Percentiles rank a stretch among this genome's conserved stretches.
Evolutionary conservation across 2,329 filamentous ascomycete species (phyloP).

Genomic region (Fusarium sp.): DNA sequence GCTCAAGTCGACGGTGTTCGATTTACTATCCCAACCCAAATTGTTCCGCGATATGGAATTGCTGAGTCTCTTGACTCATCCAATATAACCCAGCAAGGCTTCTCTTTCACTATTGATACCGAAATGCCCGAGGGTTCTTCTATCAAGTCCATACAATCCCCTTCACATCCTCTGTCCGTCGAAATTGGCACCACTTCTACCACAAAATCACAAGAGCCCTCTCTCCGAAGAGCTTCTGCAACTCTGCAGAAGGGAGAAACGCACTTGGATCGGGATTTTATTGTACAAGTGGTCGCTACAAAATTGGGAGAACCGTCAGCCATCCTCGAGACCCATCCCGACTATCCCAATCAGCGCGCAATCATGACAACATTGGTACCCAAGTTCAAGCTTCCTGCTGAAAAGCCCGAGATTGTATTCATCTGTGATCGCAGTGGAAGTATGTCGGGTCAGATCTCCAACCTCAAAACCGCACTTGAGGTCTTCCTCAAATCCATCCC

Average conservation of each 20-base stretch:
- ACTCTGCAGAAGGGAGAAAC: constrained; percentile 65
- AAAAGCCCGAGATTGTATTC: constrained; percentile 74
- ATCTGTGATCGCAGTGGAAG: constrained; percentile 79
- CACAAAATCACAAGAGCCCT: constrained; percentile 59
- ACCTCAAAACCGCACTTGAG: constrained; percentile 67
- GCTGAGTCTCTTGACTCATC: constrained; percentile 11
- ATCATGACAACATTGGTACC: constrained; percentile 79
- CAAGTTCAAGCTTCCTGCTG: constrained; percentile 71
- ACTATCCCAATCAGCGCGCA: constrained; percentile 70
- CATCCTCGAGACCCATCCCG: constrained; percentile 74
- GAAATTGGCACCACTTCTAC: constrained; percentile 68
- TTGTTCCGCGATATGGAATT: constrained; percentile 74
- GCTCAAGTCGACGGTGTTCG: constrained; percentile 74
- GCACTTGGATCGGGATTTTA: constrained; percentile 73
- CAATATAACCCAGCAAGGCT: constrained; percentile 24
- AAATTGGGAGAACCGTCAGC: constrained; percentile 71
- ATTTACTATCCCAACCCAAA: constrained; percentile 75
- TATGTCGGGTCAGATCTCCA: constrained; percentile 67
- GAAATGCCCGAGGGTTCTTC: constrained; percentile 65
- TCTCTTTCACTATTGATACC: constrained; percentile 52
- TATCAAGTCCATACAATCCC: constrained; percentile 73
- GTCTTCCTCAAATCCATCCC: constrained; percentile 76
- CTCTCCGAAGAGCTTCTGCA: constrained; percentile 71
- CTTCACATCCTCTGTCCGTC: constrained; percentile 75
- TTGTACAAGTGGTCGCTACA: constrained; percentile 72